Base-by-base conservation (phyloP, 1,139 yeast species). In the Trichomonascaceae sp. region DNA sequence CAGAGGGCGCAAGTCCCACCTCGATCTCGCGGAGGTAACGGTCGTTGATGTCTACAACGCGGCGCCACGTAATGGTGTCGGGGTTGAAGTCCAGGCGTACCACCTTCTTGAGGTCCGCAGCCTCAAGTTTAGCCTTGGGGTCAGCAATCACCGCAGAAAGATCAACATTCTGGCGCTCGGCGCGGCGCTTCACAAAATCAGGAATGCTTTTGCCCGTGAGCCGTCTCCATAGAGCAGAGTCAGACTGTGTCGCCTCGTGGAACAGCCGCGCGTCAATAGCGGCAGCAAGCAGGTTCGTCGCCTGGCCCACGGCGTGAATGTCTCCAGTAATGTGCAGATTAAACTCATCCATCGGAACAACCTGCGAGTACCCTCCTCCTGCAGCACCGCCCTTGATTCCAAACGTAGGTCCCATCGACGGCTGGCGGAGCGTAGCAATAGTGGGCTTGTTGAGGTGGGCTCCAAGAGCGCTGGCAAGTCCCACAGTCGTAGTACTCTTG, bases 361-460 rank as follows among this genome's bases (percentile, higher is more conserved):
- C 97, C 64, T 89, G 97, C 6, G 97, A 79, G 62, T 87, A 89
- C 41, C 98, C 98, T 57, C 98, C 98, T 56, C 98, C 98, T 14
- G 98, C 97, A 43, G 98, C 98, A 62, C 98, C 98, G 57, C 97
- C 97, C 64, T 87, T 89, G 55, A 89, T 85, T 62, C 98, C 98
- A 52, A 89, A 89, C 15, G 98, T 89, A 40, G 98, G 98, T 35
- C 98, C 98, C 96, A 89, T 87, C 13, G 93, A 80, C 29, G 98
- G 98, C 60, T 89, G 98, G 63, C 98, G 79, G 39, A 89, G 95
- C 55, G 84, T 87, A 43, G 98, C 98, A 55, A 89, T 78, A 15
- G 87, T 87, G 40, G 78, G 74, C 59, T 81, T 79, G 43, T 79
- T 73, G 51, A 87, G 67, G 51, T 84, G 94, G 33, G 95, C 95